Conservation (phyloP, 352 stramenopile species). For the Globisporangium recalcitrans region DNA sequence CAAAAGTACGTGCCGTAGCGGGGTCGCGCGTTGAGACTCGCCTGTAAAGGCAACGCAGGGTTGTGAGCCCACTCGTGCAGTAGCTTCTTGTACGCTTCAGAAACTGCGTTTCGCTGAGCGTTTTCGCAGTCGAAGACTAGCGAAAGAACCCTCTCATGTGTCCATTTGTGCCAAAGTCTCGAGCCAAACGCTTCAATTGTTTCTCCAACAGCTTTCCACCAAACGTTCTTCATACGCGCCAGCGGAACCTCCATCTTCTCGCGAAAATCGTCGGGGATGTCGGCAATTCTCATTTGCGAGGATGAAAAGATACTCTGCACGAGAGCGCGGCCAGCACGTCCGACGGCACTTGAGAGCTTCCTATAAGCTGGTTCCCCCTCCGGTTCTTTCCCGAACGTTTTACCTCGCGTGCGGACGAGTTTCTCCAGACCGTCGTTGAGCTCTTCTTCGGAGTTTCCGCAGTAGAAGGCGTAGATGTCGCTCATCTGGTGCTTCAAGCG, state of each 20-base stretch:
- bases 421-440: neutral
- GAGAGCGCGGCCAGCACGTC: neutral
- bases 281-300: neutral
- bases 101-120: neutral
- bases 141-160: neutral
- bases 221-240: constrained; percentile 16
- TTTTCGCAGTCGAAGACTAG: neutral
- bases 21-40: neutral
- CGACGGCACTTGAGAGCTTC: neutral
- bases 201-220: constrained; percentile 23
- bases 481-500: constrained; percentile 7
- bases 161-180: neutral
- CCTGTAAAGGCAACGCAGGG: neutral
- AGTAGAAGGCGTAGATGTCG: neutral
- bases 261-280: constrained; percentile 9
- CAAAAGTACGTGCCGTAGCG: neutral
- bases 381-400: neutral
- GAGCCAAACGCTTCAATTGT: constrained; percentile 13
- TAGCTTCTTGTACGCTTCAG: neutral
- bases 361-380: neutral
- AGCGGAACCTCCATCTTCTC: constrained; percentile 14
- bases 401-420: neutral
- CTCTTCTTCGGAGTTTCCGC: neutral
- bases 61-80: neutral
- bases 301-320: constrained; percentile 1